Base-by-base conservation (phyloP, 345 rosid genomes). In the Tarenaya hassleriana region DNA sequence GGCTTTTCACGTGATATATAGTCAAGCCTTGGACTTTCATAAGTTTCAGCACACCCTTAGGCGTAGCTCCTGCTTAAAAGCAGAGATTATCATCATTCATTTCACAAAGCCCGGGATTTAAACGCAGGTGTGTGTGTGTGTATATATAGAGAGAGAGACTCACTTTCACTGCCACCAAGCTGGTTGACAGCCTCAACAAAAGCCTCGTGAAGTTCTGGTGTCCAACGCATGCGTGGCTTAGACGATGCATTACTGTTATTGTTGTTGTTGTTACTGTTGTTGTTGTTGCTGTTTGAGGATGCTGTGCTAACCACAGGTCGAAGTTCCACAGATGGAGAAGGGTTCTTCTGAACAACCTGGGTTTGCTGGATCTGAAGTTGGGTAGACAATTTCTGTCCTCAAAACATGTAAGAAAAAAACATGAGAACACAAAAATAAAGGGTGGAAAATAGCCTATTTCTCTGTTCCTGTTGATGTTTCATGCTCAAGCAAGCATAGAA, bases 1-100 rank as follows among this genome's bases (percentile, higher is more conserved):
- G 98, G 75, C 98, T 92, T 81, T 92, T 92, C 56, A 92, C 95
- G 67, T 92, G 95, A 76, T 92, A 92, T 60, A 92, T 92, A 27
- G 98, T 92, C 64, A 92, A 71, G 60, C 84, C 77, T 69, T 79
- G 81, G 21, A 81, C 90, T 57, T 87, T 83, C 95, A 92, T 92
- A 39, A 75, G 78, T 72, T 77, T 92, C 35, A 92, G 70, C 56
- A 92, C 82, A 37, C 96, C 94, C 66, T 92, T 92, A 7, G 98
- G 96, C 18, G 98, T 92, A 63, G 98, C 98, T 64, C 92, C 98
- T 92, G 71, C 7, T 17, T 40, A 7, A 15, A 16, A 21, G 15
- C 8, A 38, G 11, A 11, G 16, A 1, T 29, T 17, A 20, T 12
- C 31, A 29, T 37, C 20, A 34, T 38, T 39, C n/a, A 39, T 10